phyloP scores from a whole-genome alignment of 1,139 yeast genomes.

The Suhomyces chickasaworum region DNA sequence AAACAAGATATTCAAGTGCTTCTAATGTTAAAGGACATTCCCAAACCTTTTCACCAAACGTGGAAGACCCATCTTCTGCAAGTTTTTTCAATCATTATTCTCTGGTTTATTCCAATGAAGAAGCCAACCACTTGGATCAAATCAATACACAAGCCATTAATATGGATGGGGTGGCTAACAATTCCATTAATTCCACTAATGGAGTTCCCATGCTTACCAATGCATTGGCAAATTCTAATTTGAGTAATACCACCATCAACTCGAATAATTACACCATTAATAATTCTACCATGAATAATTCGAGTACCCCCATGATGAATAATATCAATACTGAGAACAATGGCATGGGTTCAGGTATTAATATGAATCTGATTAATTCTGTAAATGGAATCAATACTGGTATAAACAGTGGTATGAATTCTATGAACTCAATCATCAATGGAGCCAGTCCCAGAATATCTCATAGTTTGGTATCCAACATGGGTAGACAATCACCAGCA shows the following conservation, averaged over 20 bases:
- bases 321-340: background rate
- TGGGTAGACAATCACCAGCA: background rate
- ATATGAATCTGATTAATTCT: background rate
- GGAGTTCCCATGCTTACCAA: background rate
- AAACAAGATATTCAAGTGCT: conserved; percentile 18
- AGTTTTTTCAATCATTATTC: conserved; percentile 27
- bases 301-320: background rate
- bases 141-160: conserved; percentile 16
- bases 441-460: background rate
- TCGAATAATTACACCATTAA: background rate
- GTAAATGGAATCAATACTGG: background rate
- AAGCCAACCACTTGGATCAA: conserved; percentile 11
- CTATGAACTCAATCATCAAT: background rate
- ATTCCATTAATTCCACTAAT: background rate
- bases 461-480: background rate
- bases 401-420: background rate
- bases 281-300: background rate
- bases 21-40: conserved; percentile 11
- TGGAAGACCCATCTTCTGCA: conserved; percentile 12
- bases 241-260: background rate
- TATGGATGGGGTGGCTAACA: conserved; percentile 4
- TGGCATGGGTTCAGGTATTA: background rate
- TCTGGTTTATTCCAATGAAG: conserved; percentile 28
- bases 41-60: conserved; percentile 21
- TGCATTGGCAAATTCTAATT: background rate